Base-by-base conservation (phyloP, 2,329 filamentous ascomycete genomes). In the Ramularia collo-cygni region DNA sequence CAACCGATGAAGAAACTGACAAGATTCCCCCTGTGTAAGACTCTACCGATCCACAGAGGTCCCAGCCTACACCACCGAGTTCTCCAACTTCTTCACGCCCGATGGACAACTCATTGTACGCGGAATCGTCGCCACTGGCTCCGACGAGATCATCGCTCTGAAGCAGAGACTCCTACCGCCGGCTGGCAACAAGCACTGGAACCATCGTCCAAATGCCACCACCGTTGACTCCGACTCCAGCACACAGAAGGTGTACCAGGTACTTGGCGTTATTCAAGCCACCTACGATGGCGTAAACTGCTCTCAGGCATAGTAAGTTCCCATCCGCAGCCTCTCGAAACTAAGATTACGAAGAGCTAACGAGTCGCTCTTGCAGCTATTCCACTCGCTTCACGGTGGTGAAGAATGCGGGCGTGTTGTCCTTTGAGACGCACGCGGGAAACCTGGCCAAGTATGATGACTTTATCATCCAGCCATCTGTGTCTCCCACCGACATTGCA, bases 211-310 rank as follows among this genome's bases (percentile, higher is more conserved):
- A 1, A 42, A 44, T n/a, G 33, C 37, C 35, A 44, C 44, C 8
- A 37, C 42, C 2, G 42, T 47, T 3, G 36, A 36, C 1, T 39
- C 39, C 10, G 42, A 47, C 6, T 27, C 41, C 1, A 26, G 7
- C 12, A 29, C 32, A 4, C 12, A 36, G 26, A 47, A 47, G 28
- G 31, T 35, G 1, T 47, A 42, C 37, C 30, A 44, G 10, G 44
- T 47, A 0, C 7, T 47, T 17, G 44, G 44, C 0, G 14, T 28
- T 1, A 44, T 47, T 14, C 38, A 47, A 14, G 44, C 38, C 14
- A 44, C 42, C 7, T 47, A 42, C 18, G 44, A 47, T 37, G 38
- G 42, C 1, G 42, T 41, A 1, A 47, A 47, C 17, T 47, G 44
- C 19, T 42, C 37, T 8, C 14, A 21, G 6, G 44, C 44, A 26